phyloP scores from a whole-genome alignment of 495 filamentous ascomycete species.

The Penicillium chermesinum region DNA sequence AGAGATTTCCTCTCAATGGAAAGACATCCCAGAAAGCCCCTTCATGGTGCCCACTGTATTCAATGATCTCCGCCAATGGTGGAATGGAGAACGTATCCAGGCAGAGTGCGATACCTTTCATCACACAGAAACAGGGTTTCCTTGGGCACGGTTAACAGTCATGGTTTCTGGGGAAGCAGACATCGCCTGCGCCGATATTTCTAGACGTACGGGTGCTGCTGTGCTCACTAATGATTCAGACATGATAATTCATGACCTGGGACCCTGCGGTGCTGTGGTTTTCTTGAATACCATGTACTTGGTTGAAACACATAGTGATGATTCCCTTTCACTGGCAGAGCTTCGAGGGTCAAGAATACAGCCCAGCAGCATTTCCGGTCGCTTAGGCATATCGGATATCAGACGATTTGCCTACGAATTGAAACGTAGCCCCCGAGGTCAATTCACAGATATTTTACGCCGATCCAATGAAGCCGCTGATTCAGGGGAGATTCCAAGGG shows the following conservation, averaged over 20 bases:
- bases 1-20: constrained; percentile 21
- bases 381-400: constrained; percentile 33
- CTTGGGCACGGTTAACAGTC: constrained; percentile 45
- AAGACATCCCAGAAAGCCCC: constrained; percentile 47
- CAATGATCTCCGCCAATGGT: constrained; percentile 49
- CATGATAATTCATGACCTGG: constrained; percentile 64
- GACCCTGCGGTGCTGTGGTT: constrained; percentile 48
- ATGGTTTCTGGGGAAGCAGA: constrained; percentile 72
- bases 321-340: constrained; percentile 3
- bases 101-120: constrained; percentile 5
- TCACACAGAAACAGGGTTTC: constrained; percentile 15
- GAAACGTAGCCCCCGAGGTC: constrained; percentile 14
- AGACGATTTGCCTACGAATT: constrained; percentile 35
- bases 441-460: constrained; percentile 30
- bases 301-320: constrained; percentile 11
- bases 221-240: constrained; percentile 71
- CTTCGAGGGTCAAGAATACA: constrained; percentile 37
- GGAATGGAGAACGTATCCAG: constrained; percentile 24
- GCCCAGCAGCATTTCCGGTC: constrained; percentile 30
- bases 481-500: constrained; percentile 5
- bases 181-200: constrained; percentile 54
- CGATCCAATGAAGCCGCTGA: constrained; percentile 17
- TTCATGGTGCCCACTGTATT: constrained; percentile 67
- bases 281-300: constrained; percentile 50
- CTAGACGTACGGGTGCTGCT: constrained; percentile 44